A percentile compares a stretch with the other conserved stretches of the same genome.
These are phyloP conservation scores for Chalara sp. DNA, from an alignment of 2,329 filamentous ascomycete genomes.

Conservation along the genomic window DNA sequence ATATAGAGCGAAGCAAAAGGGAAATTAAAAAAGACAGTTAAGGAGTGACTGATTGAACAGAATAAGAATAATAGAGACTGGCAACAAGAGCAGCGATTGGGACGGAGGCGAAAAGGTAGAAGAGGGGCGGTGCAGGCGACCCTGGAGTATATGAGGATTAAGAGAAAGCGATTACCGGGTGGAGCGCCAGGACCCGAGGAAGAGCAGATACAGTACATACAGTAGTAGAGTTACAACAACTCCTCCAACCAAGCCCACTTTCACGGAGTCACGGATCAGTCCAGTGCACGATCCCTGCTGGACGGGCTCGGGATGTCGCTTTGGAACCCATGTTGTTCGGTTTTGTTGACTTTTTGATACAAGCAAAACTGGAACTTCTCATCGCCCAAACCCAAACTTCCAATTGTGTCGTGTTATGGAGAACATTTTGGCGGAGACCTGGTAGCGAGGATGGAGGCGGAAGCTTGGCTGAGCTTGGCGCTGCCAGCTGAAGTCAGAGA, in stretches of 20 bases:
- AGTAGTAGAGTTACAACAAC: too few species aligned
- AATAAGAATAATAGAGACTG: slow-evolving; percentile 34
- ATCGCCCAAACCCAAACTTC: slow-evolving; percentile 14
- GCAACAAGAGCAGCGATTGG: slow-evolving; percentile 36
- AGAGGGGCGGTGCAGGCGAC: slow-evolving; percentile 43
- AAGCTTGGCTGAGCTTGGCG: slow-evolving; percentile 13
- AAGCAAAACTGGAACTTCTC: slow-evolving; percentile 19
- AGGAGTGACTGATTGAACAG: slow-evolving; percentile 44
- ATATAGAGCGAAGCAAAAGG: slow-evolving; percentile 38
- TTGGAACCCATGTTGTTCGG: slow-evolving; percentile 20
- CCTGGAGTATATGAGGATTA: slow-evolving; percentile 44
- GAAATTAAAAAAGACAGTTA: slow-evolving; percentile 36
- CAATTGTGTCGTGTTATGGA: slow-evolving; percentile 21
- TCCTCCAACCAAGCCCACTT: too few species aligned
- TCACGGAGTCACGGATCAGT: too few species aligned
- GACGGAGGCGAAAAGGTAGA: slow-evolving; percentile 36
- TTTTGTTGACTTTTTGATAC: slow-evolving; percentile 24
- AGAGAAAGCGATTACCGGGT: slow-evolving; percentile 17
- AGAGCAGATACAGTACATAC: too few species aligned
- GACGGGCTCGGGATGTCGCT: slow-evolving; percentile 25
- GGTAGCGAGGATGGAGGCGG: background rate
- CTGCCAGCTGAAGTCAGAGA: slow-evolving; percentile 4
- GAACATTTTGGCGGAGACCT: slow-evolving; percentile 4
- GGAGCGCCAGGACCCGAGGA: background rate
- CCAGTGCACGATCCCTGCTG: too few species aligned